These are phyloP conservation scores for Phaffomyces thermotolerans DNA, from an alignment of 805 yeast genomes.

Conservation along the genomic window DNA sequence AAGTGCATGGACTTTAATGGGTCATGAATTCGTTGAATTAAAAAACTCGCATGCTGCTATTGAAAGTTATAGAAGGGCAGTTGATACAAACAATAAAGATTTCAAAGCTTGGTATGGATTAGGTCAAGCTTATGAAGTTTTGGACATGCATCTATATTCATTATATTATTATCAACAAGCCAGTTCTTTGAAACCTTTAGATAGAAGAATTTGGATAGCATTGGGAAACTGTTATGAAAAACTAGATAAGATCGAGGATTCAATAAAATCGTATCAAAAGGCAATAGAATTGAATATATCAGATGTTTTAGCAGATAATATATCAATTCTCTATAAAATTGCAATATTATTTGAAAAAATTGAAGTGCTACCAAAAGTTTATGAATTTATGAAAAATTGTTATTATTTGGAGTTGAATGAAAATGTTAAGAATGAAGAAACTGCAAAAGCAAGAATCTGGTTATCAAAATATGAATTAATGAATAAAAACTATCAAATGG, in stretches of 20 bases:
- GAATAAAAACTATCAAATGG: slow-evolving; percentile 51
- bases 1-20: slow-evolving; percentile 97
- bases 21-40: slow-evolving; percentile 95
- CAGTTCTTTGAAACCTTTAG: slow-evolving; percentile 79
- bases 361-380: slow-evolving; percentile 30
- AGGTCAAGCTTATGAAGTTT: slow-evolving; percentile 95
- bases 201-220: slow-evolving; percentile 95
- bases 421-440: slow-evolving; percentile 58
- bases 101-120: slow-evolving; percentile 97
- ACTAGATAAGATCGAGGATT: slow-evolving; percentile 59
- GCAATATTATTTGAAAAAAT: slow-evolving; percentile 60
- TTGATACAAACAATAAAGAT: slow-evolving; percentile 81
- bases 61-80: slow-evolving; percentile 89
- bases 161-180: slow-evolving; percentile 89
- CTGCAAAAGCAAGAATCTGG: slow-evolving; percentile 81
- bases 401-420: slow-evolving; percentile 51
- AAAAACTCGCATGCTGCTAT: slow-evolving; percentile 97
- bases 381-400: slow-evolving; percentile 39
- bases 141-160: slow-evolving; percentile 91
- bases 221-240: slow-evolving; percentile 85
- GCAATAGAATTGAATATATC: slow-evolving; percentile 46
- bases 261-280: slow-evolving; percentile 74
- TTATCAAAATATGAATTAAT: slow-evolving; percentile 62
- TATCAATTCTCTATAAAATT: slow-evolving; percentile 52
- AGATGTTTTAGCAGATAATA: slow-evolving; percentile 45